phyloP scores from a whole-genome alignment of 306 rosid species.

The Cicer bijugum region DNA sequence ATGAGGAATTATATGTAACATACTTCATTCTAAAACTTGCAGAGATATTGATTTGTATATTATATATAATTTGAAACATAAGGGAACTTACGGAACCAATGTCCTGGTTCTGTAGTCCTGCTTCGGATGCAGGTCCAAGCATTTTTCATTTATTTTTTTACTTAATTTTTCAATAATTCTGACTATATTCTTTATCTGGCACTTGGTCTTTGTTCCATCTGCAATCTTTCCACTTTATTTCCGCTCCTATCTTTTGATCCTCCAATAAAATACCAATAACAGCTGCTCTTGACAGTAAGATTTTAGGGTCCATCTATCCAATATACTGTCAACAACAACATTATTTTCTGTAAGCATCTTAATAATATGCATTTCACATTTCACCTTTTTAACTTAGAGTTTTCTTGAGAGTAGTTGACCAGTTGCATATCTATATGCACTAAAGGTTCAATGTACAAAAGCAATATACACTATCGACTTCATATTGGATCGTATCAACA shows the following conservation, averaged over 20 bases:
- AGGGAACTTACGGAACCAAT: slow-evolving; percentile 33
- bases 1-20: slow-evolving; percentile 7
- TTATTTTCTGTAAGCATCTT: neutral
- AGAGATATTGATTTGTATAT: neutral
- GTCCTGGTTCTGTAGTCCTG: slow-evolving; percentile 34
- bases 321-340: slow-evolving; percentile 5
- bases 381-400: neutral
- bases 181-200: neutral
- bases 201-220: too few relatives aligned
- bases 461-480: neutral
- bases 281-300: neutral
- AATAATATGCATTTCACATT: slow-evolving; percentile 11
- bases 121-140: slow-evolving; percentile 29
- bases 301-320: neutral
- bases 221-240: slow-evolving; percentile 7
- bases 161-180: neutral
- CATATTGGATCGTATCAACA: neutral
- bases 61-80: slow-evolving; percentile 3
- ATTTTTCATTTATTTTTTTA: slow-evolving; percentile 6
- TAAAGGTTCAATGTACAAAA: neutral
- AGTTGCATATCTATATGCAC: neutral
- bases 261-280: neutral
- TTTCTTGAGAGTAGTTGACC: neutral
- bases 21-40: neutral
- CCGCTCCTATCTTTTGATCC: neutral